Base-by-base conservation (phyloP, 306 rosid genomes). In the Vigna mungo region DNA sequence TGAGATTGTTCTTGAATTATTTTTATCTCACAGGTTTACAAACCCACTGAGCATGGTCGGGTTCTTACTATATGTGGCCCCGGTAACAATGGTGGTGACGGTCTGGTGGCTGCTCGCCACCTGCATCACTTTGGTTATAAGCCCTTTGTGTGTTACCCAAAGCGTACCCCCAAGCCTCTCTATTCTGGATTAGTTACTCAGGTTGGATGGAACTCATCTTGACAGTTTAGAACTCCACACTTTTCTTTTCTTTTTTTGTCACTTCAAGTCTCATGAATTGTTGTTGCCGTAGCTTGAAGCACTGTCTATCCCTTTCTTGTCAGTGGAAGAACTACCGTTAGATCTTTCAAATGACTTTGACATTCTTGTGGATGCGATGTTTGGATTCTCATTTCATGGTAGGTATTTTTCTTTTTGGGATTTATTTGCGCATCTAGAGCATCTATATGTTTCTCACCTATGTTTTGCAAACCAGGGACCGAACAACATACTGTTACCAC, bases 311-410 rank as follows among this genome's bases (percentile, higher is more conserved):
- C 97, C 99, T 32, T 92, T 95, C 87, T 48, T 95, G 68, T 85
- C 92, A 1, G 93, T 88, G 79, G 97, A 95, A 75, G 96, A 92
- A 84, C 85, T 92, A 43, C 89, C 91, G 0, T 81, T 74, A 51
- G 92, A 95, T 84, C 83, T 89, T 72, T 85, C 97, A 34, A 81
- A 85, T 77, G 89, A 89, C 76, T 92, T 87, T 78, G 92, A 92
- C 81, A 68, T 95, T 80, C 71, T 92, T 83, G 71, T 90, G 5
- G 97, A 92, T 87, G 94, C 99, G 7, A 88, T 92, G 85, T 92
- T 95, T 83, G 97, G 99, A 61, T 95, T 95, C 93, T 95, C 97
- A 14, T 95, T 89, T 87, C 94, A 88, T 85, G 99, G 97, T 95
- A 92, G 67, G 63, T 60, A 53, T 41, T 55, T 53, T 77, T 44